Evolutionary conservation across 495 filamentous ascomycete genomes (phyloP).

Genomic region (Thermothielavioides terrestris): DNA sequence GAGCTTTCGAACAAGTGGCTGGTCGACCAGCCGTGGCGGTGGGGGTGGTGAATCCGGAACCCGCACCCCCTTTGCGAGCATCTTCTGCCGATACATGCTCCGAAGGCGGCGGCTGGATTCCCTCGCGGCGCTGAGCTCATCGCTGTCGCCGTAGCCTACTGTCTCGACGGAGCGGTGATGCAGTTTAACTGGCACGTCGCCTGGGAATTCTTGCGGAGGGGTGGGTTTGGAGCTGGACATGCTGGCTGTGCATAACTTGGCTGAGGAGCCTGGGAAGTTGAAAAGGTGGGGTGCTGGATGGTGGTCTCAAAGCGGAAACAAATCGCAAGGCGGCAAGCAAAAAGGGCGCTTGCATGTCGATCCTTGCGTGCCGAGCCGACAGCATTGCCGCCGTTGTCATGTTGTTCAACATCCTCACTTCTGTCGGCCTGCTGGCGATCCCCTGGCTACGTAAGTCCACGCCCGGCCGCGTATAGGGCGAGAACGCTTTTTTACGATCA

Average conservation of each 20-base stretch:
- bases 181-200: too few species aligned
- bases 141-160: too few species aligned
- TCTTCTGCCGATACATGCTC: not conserved
- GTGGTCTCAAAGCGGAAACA: too few species aligned
- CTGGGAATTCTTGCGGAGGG: too few species aligned
- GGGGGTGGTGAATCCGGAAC: not conserved
- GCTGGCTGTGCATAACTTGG: too few species aligned
- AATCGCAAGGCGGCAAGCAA: too few species aligned
- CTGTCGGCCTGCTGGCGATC: conserved; percentile 46
- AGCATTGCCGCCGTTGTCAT: conserved; percentile 37
- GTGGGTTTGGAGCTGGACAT: too few species aligned
- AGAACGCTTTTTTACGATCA: not conserved
- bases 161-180: too few species aligned
- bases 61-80: not conserved
- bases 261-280: too few species aligned
- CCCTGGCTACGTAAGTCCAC: conserved; percentile 38
- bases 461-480: not conserved
- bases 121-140: too few species aligned
- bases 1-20: not conserved
- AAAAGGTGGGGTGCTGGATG: too few species aligned
- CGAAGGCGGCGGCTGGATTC: not conserved
- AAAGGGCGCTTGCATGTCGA: too few species aligned
- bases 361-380: conserved; percentile 35
- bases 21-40: not conserved
- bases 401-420: conserved; percentile 45